phyloP scores from a whole-genome alignment of 225 moss, liverwort and hornwort species.

The Marchantia paleacea region DNA sequence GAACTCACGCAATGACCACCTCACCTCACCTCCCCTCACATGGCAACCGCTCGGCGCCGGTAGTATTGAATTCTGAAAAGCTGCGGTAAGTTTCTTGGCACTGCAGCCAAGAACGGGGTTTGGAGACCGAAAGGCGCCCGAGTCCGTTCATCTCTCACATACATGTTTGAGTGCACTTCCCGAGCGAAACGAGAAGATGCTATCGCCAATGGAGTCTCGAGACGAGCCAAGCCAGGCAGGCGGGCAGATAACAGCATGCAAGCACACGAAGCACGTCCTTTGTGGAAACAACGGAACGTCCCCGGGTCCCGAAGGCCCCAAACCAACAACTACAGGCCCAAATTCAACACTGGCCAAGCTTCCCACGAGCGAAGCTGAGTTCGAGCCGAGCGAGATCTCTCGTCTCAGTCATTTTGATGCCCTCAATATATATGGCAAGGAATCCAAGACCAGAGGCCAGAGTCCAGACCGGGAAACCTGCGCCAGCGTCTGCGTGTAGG shows the following conservation, averaged over 20 bases:
- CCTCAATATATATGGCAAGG: background rate
- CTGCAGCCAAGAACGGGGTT: too few relatives aligned
- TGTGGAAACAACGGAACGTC: too few relatives aligned
- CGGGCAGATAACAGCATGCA: too few relatives aligned
- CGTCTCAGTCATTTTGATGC: background rate
- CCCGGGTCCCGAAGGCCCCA: background rate
- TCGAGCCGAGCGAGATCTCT: background rate
- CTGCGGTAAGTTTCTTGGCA: too few relatives aligned
- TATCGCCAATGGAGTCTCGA: background rate
- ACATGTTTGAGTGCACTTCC: background rate
- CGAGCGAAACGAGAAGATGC: background rate
- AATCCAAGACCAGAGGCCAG: slow-evolving; percentile 2
- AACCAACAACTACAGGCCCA: background rate
- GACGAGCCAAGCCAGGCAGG: background rate
- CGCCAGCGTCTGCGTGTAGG: background rate
- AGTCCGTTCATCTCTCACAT: too few relatives aligned
- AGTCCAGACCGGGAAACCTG: background rate
- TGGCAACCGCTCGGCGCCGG: too few relatives aligned
- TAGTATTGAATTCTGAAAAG: too few relatives aligned
- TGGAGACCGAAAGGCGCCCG: too few relatives aligned
- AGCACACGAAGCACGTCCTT: too few relatives aligned
- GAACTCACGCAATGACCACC: too few relatives aligned
- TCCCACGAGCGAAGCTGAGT: background rate
- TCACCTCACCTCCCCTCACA: too few relatives aligned
- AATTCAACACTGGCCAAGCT: background rate